phyloP scores from a whole-genome alignment of 768 basidiomycete genomes.

The Gymnopilus junonius region DNA sequence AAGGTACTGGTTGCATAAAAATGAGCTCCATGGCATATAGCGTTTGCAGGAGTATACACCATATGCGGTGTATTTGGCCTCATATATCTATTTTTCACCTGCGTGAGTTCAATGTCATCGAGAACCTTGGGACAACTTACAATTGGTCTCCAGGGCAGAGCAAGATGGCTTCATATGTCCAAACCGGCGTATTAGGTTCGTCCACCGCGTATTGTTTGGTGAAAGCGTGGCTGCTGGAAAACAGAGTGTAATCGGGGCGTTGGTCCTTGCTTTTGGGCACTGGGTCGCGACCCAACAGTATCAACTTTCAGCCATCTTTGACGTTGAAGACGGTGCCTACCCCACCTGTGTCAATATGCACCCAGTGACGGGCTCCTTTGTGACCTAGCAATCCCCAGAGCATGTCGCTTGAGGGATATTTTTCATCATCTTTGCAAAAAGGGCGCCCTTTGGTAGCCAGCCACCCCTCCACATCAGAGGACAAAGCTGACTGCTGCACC shows the following conservation, averaged over 20 bases:
- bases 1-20: not conserved
- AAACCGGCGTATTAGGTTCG: not conserved
- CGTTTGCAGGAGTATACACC: not conserved
- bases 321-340: not conserved
- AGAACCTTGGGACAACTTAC: not conserved
- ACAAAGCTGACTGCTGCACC: not conserved
- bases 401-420: not conserved
- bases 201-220: not conserved
- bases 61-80: not conserved
- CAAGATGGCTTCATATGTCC: conserved; percentile 2
- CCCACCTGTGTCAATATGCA: not conserved
- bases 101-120: not conserved
- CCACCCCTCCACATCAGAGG: not conserved
- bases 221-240: not conserved
- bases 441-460: conserved; percentile 3
- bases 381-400: not conserved
- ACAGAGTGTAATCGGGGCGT: not conserved
- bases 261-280: not conserved
- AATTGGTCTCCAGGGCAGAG: not conserved
- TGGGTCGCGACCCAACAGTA: not conserved
- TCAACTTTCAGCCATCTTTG: not conserved
- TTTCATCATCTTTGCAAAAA: not conserved
- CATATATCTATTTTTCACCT: not conserved
- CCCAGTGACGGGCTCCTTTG: not conserved
- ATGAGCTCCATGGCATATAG: not conserved